Percentiles rank a stretch among this genome's conserved stretches.
phyloP scores from a whole-genome alignment of 805 yeast species.

The Wickerhamiella siamensis region DNA sequence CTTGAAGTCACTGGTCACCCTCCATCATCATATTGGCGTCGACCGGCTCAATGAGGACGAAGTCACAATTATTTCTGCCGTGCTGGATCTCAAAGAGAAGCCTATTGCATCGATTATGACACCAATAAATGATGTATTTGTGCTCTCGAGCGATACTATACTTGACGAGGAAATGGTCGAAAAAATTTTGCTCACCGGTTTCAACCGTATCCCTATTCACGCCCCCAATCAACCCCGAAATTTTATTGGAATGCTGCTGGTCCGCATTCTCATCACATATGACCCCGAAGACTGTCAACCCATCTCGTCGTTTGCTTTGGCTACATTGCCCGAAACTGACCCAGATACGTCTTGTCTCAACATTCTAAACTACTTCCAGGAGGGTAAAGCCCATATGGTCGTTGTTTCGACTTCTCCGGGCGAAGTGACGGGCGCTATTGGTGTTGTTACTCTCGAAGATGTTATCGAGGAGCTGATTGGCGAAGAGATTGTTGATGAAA shows the following conservation, averaged over 20 bases:
- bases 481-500: constrained; percentile 92
- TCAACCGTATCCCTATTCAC: constrained; percentile 87
- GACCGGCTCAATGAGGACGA: constrained; percentile 89
- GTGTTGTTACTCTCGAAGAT: constrained; percentile 87
- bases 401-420: constrained; percentile 83
- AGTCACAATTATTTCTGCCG: constrained; percentile 90
- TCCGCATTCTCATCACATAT: constrained; percentile 80
- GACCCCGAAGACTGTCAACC: constrained; percentile 95
- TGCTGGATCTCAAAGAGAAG: constrained; percentile 84
- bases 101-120: constrained; percentile 83
- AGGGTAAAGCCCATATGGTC: constrained; percentile 96
- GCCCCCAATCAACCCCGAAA: constrained; percentile 78
- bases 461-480: constrained; percentile 98
- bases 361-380: constrained; percentile 90
- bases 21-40: constrained; percentile 89
- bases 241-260: constrained; percentile 89
- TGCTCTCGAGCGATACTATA: constrained; percentile 69
- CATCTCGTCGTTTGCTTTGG: constrained; percentile 84
- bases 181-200: constrained; percentile 85
- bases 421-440: constrained; percentile 62
- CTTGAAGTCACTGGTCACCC: constrained; percentile 78
- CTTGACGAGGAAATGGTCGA: constrained; percentile 76
- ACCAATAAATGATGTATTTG: constrained; percentile 78
- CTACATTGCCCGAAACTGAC: constrained; percentile 89
- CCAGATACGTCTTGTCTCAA: constrained; percentile 86